Conservation (phyloP, 331 rosid genomes). For the Telfairia occidentalis region DNA sequence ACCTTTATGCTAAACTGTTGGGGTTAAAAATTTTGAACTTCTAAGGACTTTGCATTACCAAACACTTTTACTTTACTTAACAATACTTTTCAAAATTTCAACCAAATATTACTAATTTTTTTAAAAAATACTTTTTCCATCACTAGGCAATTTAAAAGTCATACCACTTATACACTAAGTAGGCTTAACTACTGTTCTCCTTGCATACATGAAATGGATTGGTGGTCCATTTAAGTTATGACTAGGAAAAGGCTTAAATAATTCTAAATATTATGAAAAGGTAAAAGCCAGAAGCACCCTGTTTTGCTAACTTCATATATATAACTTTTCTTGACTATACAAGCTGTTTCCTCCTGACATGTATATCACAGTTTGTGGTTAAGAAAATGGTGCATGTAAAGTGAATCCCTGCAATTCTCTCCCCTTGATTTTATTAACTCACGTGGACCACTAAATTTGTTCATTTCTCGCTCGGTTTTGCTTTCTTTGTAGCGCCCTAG, state of each 20-base stretch:
- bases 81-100: too few species aligned
- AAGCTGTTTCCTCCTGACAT: neutral
- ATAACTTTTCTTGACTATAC: neutral
- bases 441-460: neutral
- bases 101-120: too few species aligned
- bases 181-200: neutral
- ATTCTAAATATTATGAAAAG: neutral
- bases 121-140: too few species aligned
- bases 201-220: neutral
- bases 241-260: neutral
- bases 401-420: neutral
- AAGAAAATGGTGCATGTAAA: neutral
- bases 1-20: neutral
- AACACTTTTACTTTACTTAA: too few species aligned
- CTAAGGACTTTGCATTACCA: neutral
- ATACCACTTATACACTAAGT: too few species aligned
- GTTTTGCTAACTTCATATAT: neutral
- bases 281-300: neutral
- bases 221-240: neutral
- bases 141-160: too few species aligned
- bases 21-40: neutral
- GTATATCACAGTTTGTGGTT: neutral
- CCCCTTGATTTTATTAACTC: neutral
- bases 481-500: conserved; percentile 64
- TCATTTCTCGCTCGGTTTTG: conserved; percentile 6